phyloP scores from a whole-genome alignment of 352 stramenopile species.

The Hyaloperonospora brassicae region DNA sequence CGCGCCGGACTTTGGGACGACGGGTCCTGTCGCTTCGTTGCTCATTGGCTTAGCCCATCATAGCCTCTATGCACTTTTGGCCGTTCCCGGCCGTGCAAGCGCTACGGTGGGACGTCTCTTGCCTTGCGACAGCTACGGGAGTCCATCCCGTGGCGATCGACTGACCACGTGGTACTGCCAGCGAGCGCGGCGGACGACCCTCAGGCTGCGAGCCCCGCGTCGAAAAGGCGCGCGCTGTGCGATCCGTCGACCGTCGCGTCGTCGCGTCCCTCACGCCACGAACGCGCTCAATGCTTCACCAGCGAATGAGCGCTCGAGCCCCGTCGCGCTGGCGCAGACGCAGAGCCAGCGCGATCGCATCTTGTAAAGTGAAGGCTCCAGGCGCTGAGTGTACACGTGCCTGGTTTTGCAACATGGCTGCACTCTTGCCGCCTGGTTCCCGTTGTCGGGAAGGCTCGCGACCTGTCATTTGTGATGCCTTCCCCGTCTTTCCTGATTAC shows the following conservation, averaged over 20 bases:
- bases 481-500: too few species aligned
- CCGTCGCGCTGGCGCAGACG: too few species aligned
- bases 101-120: background rate
- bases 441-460: conserved; percentile 1
- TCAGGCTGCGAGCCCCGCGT: background rate
- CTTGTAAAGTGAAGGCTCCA: conserved; percentile 7
- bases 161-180: conserved; percentile 2
- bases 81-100: too few species aligned
- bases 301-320: too few species aligned
- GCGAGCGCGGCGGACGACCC: conserved; percentile 2
- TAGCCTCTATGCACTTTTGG: too few species aligned
- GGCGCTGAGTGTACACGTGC: background rate
- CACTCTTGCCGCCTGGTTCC: conserved; percentile 15
- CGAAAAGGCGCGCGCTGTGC: conserved; percentile 6
- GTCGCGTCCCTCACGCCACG: background rate
- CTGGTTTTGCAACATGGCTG: conserved; percentile 19
- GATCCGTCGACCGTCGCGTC: conserved; percentile 7
- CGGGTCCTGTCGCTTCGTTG: background rate
- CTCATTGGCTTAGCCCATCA: conserved; percentile 7
- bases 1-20: background rate
- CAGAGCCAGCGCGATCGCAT: too few species aligned
- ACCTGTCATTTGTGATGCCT: background rate
- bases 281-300: conserved; percentile 8
- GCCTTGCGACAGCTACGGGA: background rate
- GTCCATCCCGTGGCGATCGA: background rate